Conservation (phyloP, 805 yeast genomes). For the Candida sonorensis region DNA sequence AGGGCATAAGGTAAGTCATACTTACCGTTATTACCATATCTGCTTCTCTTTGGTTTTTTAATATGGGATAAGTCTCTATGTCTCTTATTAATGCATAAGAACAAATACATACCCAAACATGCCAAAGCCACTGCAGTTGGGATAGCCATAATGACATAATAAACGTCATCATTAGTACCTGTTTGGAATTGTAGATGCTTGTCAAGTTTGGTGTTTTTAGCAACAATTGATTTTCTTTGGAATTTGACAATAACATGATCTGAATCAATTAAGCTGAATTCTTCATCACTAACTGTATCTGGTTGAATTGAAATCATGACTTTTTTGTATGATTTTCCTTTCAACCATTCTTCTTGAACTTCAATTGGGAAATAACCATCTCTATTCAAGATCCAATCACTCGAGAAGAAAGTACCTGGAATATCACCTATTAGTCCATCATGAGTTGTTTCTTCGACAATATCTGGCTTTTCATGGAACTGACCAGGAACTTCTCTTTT, state of each 20-base stretch:
- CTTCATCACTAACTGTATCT: constrained; percentile 55
- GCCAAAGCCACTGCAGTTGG: constrained; percentile 61
- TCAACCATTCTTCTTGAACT: constrained; percentile 58
- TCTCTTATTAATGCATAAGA: constrained; percentile 47
- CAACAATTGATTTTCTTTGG: constrained; percentile 47
- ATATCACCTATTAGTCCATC: constrained; percentile 21
- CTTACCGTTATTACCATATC: constrained; percentile 26
- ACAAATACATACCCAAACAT: constrained; percentile 57
- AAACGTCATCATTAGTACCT: constrained; percentile 37
- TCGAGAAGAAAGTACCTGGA: constrained; percentile 44
- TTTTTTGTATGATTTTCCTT: constrained; percentile 43
- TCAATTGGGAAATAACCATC: constrained; percentile 63
- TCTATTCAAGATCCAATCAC: constrained; percentile 62
- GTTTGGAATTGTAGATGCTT: constrained; percentile 27
- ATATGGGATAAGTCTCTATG: constrained; percentile 48
- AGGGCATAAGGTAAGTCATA: constrained; percentile 22
- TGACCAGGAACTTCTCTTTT: constrained; percentile 28
- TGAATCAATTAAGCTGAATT: constrained; percentile 44
- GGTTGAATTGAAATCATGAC: constrained; percentile 73
- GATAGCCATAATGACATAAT: constrained; percentile 58
- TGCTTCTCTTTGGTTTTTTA: constrained; percentile 30
- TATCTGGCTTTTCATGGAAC: constrained; percentile 11
- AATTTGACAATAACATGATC: constrained; percentile 38
- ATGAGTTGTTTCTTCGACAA: constrained; percentile 11
- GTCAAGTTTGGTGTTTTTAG: constrained; percentile 34